Evolutionary conservation across 305 asterid species (phyloP).

Genomic region (Fraxinus ornus): DNA sequence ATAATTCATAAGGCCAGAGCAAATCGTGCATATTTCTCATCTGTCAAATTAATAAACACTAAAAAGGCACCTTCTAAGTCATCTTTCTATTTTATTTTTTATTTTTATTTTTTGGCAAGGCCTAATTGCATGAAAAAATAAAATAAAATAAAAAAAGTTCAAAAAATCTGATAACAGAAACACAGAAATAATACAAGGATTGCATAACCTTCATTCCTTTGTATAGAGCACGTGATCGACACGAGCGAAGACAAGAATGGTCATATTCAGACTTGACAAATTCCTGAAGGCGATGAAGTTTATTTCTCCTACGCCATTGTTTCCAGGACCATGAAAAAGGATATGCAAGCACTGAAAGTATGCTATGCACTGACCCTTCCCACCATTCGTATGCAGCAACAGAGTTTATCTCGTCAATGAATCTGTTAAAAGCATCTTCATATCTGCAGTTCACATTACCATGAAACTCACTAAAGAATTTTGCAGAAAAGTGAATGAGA

Average conservation of each 20-base stretch:
- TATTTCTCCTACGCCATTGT: conserved; percentile 95
- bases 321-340: conserved; percentile 99
- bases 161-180: not conserved
- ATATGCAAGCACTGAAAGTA: conserved; percentile 84
- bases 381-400: conserved; percentile 98
- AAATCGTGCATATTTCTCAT: not conserved
- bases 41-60: conserved; percentile 10
- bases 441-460: conserved; percentile 52
- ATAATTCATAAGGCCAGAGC: not conserved
- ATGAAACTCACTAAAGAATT: conserved; percentile 25
- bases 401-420: conserved; percentile 85
- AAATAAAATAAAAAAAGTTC: not conserved
- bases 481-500: not conserved
- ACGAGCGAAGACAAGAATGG: conserved; percentile 92
- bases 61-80: not conserved
- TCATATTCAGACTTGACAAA: conserved; percentile 92
- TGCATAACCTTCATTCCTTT: conserved; percentile 89
- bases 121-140: not conserved
- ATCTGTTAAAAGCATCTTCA: conserved; percentile 96
- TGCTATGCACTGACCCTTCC: conserved; percentile 99
- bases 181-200: not conserved
- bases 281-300: conserved; percentile 83
- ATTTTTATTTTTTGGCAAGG: not conserved
- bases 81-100: not conserved
- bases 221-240: conserved; percentile 93